Evolutionary conservation across 305 asterid species (phyloP), one percentile per base, ranked within the genome.

Genomic region (Fraxinus ornus): DNA sequence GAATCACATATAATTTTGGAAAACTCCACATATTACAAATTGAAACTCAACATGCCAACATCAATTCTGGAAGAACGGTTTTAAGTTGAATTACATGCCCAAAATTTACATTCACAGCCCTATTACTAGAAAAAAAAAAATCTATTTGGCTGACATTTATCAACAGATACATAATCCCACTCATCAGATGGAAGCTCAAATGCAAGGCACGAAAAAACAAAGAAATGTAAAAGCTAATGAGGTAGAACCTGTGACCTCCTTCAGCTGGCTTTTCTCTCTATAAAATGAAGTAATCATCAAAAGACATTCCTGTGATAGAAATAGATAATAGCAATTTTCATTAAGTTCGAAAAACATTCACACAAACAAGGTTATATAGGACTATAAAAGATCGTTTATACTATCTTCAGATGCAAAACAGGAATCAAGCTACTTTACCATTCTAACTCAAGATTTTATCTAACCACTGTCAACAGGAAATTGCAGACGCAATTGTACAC

Each of bases 271-370:
- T 47, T 35, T 80, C 82, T 76, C 78, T 76, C 77, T n/a, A 80
- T 36, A 52, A 44, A 49, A 74, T 26, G 81, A 76, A 74, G 60
- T 32, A 70, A 76, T 70, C 83, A 32, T n/a, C 82, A 77, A 26
- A 78, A 86, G 75, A 30, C 36, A 83, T 41, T 68, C 37, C 87
- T 79, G 87, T 39, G 55, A 84, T 79, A 55, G 62, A 22, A 57
- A 78, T 35, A 35, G 13, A 36, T 36, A 75, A 70, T 28, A 19
- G 47, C 77, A 15, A 35, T 68, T 36, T 24, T 35, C 13, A 41
- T 36, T 24, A 13, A 32, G 13, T 24, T 49, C 0, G 21, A 33
- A 32, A 37, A 70, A 26, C 52, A 36, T 57, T 13, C 22, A 52
- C 10, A 36, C 6, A 78, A 76, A 33, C 32, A 13, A 2, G 68